Evolutionary conservation across 1,284 basidiomycete genomes (phyloP).

Genomic region (Taiwanofungus camphoratus): DNA sequence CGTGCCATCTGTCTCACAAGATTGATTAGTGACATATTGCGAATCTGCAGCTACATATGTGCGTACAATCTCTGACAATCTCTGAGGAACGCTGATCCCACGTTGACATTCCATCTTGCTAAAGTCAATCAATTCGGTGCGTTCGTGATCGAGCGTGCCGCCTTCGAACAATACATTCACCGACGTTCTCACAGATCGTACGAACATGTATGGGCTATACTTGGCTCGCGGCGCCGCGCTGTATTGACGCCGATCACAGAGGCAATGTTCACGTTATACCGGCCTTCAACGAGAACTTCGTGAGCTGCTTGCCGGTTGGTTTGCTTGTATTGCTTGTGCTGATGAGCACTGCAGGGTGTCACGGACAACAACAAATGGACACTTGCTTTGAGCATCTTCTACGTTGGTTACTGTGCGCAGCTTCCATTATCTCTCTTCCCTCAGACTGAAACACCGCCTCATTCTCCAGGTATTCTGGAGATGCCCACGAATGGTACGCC

Average conservation of each 20-base stretch:
- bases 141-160: slow-evolving; percentile 1
- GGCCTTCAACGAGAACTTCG: slow-evolving; percentile 49
- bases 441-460: not conserved
- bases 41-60: slow-evolving; percentile 12
- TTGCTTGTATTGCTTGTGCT: not conserved
- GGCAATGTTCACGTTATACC: slow-evolving; percentile 49
- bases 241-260: slow-evolving; percentile 22
- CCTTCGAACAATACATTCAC: not conserved
- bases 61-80: not conserved
- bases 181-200: slow-evolving; percentile 35
- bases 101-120: not conserved
- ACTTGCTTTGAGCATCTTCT: slow-evolving; percentile 48
- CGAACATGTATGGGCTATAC: slow-evolving; percentile 42
- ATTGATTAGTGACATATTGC: not conserved
- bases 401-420: slow-evolving; percentile 48
- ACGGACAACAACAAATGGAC: slow-evolving; percentile 50
- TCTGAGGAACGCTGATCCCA: not conserved
- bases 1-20: slow-evolving; percentile 6
- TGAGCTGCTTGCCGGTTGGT: slow-evolving; percentile 27
- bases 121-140: slow-evolving; percentile 53
- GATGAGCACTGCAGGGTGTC: slow-evolving; percentile 32
- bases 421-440: not conserved
- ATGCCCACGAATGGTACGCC: slow-evolving; percentile 48
- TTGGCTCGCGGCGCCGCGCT: not conserved
- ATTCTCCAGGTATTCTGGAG: slow-evolving; percentile 40